These are phyloP conservation scores for Claviceps spartinae DNA, from an alignment of 2,329 filamentous ascomycete genomes.

Conservation along the genomic window DNA sequence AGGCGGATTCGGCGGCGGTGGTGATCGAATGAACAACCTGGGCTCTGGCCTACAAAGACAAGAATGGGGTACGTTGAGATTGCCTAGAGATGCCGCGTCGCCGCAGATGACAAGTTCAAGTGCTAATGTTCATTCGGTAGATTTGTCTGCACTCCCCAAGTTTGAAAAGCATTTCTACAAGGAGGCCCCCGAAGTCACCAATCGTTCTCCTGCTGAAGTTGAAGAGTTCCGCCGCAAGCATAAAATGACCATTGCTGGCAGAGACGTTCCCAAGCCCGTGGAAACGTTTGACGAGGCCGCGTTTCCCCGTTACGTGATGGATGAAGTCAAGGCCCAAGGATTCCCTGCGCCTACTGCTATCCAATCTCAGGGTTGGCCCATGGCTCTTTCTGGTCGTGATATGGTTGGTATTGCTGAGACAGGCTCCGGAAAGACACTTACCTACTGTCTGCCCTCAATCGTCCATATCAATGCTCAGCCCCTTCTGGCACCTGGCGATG, in stretches of 20 bases:
- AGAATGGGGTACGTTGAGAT: slow-evolving; percentile 60
- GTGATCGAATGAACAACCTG: slow-evolving; percentile 89
- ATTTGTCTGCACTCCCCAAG: slow-evolving; percentile 68
- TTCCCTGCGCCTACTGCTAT: slow-evolving; percentile 90
- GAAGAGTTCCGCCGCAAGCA: slow-evolving; percentile 78
- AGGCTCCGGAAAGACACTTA: slow-evolving; percentile 96
- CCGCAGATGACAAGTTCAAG: not conserved
- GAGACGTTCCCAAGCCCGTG: slow-evolving; percentile 79
- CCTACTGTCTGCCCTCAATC: slow-evolving; percentile 94
- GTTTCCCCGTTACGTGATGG: slow-evolving; percentile 94
- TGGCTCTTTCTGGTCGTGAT: slow-evolving; percentile 95
- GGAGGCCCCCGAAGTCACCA: slow-evolving; percentile 68
- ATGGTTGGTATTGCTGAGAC: slow-evolving; percentile 99
- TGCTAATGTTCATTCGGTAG: slow-evolving; percentile 28
- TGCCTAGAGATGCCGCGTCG: not conserved
- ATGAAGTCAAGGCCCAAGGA: slow-evolving; percentile 95
- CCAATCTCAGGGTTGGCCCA: slow-evolving; percentile 97
- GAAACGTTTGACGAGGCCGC: slow-evolving; percentile 96
- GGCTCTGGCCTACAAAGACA: slow-evolving; percentile 80
- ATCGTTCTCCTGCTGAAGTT: slow-evolving; percentile 65
- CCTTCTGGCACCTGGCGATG: slow-evolving; percentile 85
- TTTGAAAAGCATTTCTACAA: slow-evolving; percentile 99
- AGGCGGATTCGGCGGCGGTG: slow-evolving; percentile 56
- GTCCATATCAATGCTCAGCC: slow-evolving; percentile 99
- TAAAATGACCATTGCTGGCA: slow-evolving; percentile 70